These are phyloP conservation scores for Vaccinium myrtillus DNA, from an alignment of 148 eudicot genomes.

Conservation along the genomic window DNA sequence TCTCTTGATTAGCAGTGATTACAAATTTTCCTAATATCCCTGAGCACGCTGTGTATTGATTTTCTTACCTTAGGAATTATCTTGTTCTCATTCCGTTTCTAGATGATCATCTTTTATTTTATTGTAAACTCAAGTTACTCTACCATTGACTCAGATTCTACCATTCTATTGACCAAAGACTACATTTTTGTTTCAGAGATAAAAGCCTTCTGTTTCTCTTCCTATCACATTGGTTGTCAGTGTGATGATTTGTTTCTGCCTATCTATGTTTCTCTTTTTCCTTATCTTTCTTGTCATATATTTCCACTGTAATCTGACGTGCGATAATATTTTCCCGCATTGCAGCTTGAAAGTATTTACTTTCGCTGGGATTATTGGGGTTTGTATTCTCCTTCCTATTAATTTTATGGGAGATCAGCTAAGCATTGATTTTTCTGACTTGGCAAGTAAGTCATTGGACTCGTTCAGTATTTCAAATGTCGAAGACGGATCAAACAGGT, in stretches of 20 bases:
- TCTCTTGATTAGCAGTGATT: not conserved
- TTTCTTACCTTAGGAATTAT: not conserved
- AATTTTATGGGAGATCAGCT: slow-evolving; percentile 70
- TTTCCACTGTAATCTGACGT: not conserved
- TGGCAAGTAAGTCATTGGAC: slow-evolving; percentile 68
- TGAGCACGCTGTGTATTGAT: not conserved
- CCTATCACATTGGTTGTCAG: not conserved
- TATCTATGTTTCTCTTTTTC: not conserved
- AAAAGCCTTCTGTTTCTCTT: not conserved
- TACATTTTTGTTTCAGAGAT: not conserved
- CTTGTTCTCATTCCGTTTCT: not conserved
- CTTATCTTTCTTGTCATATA: not conserved
- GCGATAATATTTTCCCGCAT: slow-evolving; percentile 10
- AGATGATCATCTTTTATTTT: not conserved
- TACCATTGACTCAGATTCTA: not conserved
- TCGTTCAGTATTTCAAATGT: slow-evolving; percentile 80
- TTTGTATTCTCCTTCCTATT: slow-evolving; percentile 63
- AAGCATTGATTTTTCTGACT: slow-evolving; percentile 51
- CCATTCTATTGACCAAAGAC: not conserved
- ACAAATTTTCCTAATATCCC: not conserved
- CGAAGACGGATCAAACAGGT: slow-evolving; percentile 76
- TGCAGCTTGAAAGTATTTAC: slow-evolving; percentile 62
- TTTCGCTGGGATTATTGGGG: slow-evolving; percentile 55
- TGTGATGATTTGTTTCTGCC: not conserved
- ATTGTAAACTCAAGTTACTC: not conserved